These are phyloP conservation scores for Tuber calosporum DNA, from an alignment of 495 filamentous ascomycete genomes.

Conservation along the genomic window DNA sequence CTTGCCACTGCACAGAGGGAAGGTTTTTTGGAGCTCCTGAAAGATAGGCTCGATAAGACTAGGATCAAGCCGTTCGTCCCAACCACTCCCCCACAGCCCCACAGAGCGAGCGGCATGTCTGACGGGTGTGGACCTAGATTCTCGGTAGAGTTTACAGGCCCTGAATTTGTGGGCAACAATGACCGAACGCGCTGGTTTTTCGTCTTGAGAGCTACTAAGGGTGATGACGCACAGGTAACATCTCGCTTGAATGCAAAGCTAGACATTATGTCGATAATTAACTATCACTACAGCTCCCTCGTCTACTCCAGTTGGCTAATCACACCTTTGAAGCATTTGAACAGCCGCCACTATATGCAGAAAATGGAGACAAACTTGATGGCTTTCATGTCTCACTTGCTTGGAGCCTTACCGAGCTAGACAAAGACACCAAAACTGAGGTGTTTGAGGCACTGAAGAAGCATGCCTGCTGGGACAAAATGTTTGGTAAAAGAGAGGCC, in stretches of 20 bases:
- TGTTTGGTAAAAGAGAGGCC: slow-evolving; percentile 26
- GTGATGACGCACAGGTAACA: slow-evolving; percentile 38
- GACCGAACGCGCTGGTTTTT: slow-evolving; percentile 81
- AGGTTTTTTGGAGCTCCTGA: slow-evolving; percentile 51
- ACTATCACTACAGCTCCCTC: slow-evolving; percentile 51
- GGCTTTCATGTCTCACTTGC: slow-evolving; percentile 78
- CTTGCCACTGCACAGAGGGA: slow-evolving; percentile 61
- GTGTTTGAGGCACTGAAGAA: slow-evolving; percentile 42
- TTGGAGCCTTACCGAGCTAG: slow-evolving; percentile 53
- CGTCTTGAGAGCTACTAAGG: slow-evolving; percentile 56
- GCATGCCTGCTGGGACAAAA: slow-evolving; percentile 41
- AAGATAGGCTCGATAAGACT: slow-evolving; percentile 31
- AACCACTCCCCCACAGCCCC: slow-evolving; percentile 16
- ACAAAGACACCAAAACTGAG: slow-evolving; percentile 12
- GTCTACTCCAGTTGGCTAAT: slow-evolving; percentile 61
- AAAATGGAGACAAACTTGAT: slow-evolving; percentile 44
- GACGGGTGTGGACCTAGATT: slow-evolving; percentile 21
- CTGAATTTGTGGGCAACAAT: slow-evolving; percentile 65
- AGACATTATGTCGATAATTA: neutral
- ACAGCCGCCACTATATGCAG: slow-evolving; percentile 66
- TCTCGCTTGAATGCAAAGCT: neutral
- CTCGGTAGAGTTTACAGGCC: slow-evolving; percentile 51
- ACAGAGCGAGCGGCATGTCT: slow-evolving; percentile 10
- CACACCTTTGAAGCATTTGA: slow-evolving; percentile 50
- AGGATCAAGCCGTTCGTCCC: slow-evolving; percentile 43